phyloP scores from a whole-genome alignment of 371 early-diverging fungal genomes.

The Syncephalis plumigaleata region DNA sequence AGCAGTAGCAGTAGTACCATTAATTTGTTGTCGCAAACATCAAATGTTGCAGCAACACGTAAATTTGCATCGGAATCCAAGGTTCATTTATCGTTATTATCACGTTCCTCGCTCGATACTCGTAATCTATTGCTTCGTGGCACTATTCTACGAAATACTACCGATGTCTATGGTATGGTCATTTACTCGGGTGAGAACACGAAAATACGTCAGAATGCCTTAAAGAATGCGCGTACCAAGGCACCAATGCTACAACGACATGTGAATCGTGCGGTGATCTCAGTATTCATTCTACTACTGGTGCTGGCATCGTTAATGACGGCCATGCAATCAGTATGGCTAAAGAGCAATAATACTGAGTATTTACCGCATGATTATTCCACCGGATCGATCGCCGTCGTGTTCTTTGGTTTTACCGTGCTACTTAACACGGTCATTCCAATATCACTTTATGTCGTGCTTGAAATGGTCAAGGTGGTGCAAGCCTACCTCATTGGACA shows the following conservation, averaged over 20 bases:
- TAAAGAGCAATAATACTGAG: conserved; percentile 5
- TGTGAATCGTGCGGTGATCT: conserved; percentile 44
- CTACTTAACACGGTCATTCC: conserved; percentile 72
- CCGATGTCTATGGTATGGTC: conserved; percentile 50
- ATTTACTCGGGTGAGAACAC: conserved; percentile 75
- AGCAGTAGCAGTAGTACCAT: no score
- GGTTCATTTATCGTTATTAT: conserved; percentile 3
- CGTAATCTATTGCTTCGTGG: conserved; percentile 40
- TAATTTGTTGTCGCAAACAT: no score
- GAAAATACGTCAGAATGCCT: conserved; percentile 56
- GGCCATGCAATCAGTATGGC: conserved; percentile 8
- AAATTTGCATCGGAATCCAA: conserved; percentile 1
- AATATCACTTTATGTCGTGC: conserved; percentile 44
- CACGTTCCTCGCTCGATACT: conserved; percentile 11
- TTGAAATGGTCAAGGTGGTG: conserved; percentile 46
- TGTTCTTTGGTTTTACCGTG: conserved; percentile 50
- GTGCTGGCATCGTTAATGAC: conserved; percentile 24
- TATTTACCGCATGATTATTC: not conserved
- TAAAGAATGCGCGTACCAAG: conserved; percentile 43
- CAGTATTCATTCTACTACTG: conserved; percentile 37
- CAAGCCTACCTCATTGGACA: conserved; percentile 63
- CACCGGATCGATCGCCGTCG: conserved; percentile 8
- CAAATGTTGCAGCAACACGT: not conserved
- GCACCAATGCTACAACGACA: conserved; percentile 38
- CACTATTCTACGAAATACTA: conserved; percentile 61